These are phyloP conservation scores for Neocallimastix lanati DNA, from an alignment of 192 early-diverging fungal genomes.

Conservation along the genomic window DNA sequence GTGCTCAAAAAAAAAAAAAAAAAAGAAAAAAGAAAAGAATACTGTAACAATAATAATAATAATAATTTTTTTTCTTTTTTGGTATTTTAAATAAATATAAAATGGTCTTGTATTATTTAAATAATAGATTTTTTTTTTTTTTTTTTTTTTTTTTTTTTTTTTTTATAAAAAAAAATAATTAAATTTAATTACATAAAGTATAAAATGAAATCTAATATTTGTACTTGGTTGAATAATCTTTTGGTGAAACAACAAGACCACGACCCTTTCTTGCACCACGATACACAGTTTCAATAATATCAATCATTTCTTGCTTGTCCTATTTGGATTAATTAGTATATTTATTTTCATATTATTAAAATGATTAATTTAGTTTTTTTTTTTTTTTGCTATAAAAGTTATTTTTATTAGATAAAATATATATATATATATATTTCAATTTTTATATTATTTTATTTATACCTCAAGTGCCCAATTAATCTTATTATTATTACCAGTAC, in stretches of 20 bases:
- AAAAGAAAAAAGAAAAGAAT: no score
- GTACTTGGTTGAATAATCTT: conserved; percentile 28
- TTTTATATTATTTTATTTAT: not conserved
- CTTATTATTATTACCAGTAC: conserved; percentile 99
- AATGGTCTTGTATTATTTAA: no score
- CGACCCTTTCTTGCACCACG: conserved; percentile 88
- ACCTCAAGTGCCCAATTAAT: conserved; percentile 55
- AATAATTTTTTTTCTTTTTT: no score
- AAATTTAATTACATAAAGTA: no score
- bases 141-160: no score
- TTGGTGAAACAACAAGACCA: conserved; percentile 91
- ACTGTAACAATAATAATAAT: no score
- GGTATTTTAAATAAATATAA: no score
- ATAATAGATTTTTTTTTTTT: no score
- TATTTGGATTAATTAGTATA: not conserved
- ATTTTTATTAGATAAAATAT: conserved; percentile 5
- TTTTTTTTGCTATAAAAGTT: no score
- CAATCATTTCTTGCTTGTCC: conserved; percentile 60
- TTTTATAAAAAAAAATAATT: no score
- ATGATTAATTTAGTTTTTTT: no score
- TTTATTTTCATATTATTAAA: not conserved
- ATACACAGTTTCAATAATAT: conserved; percentile 70
- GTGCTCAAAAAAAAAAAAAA: no score
- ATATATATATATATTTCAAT: not conserved
- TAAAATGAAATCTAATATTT: not conserved